Percentiles rank a stretch among this genome's conserved stretches.
phyloP scores from a whole-genome alignment of 2,329 filamentous ascomycete species.

The Biscogniauxia sp. region DNA sequence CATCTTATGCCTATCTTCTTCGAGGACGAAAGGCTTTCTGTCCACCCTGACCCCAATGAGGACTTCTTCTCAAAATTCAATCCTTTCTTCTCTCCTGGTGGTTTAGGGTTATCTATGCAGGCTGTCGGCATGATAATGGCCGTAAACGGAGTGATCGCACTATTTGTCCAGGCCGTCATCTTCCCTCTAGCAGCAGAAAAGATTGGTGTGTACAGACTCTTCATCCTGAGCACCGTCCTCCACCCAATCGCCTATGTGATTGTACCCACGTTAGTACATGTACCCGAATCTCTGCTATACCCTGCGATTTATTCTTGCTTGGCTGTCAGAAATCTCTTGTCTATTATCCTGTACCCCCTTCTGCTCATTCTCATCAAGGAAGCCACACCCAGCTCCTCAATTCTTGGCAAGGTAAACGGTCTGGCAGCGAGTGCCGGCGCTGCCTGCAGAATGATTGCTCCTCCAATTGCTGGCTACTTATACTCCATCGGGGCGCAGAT shows the following conservation, averaged over 20 bases:
- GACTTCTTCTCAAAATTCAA: constrained; percentile 33
- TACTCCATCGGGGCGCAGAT: constrained; percentile 59
- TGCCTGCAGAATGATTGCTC: constrained; percentile 65
- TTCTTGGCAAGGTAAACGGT: constrained; percentile 64
- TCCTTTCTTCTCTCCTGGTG: constrained; percentile 57
- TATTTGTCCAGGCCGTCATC: constrained; percentile 58
- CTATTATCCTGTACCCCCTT: constrained; percentile 64
- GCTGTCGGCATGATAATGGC: constrained; percentile 62
- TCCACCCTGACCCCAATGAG: constrained; percentile 35
- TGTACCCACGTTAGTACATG: constrained; percentile 56
- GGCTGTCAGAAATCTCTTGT: constrained; percentile 57
- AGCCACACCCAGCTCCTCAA: constrained; percentile 53
- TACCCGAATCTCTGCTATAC: constrained; percentile 51
- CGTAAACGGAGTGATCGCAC: constrained; percentile 56
- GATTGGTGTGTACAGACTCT: constrained; percentile 59
- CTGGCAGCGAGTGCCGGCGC: constrained; percentile 64
- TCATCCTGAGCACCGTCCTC: constrained; percentile 56
- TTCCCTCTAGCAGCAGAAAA: constrained; percentile 59
- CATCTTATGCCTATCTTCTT: constrained; percentile 91
- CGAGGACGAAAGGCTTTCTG: constrained; percentile 64
- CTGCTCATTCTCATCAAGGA: constrained; percentile 68
- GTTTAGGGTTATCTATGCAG: constrained; percentile 60
- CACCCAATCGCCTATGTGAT: constrained; percentile 61
- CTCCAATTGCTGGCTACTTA: constrained; percentile 61
- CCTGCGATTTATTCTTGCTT: constrained; percentile 59